Conservation (phyloP, 208 protist species). For the Trypanosomatidae sp. region DNA sequence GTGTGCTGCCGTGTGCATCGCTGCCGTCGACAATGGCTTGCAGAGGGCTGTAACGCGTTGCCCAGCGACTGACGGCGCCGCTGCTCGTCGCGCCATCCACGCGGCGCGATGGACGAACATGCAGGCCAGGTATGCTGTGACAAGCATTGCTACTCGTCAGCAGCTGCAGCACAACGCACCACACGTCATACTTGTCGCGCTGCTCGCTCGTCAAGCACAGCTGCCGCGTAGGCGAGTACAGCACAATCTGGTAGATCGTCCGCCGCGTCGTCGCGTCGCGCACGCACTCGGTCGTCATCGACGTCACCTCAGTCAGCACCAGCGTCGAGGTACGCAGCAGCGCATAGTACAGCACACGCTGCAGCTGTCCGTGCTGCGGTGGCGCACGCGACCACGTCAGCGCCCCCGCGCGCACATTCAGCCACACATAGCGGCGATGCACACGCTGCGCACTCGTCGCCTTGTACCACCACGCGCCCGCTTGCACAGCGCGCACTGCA, state of each 20-base stretch:
- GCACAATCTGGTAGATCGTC: conserved; percentile 42
- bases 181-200: conserved; percentile 65
- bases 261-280: conserved; percentile 21
- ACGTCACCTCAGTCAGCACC: conserved; percentile 21
- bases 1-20: too few species aligned
- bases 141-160: conserved; percentile 20
- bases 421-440: conserved; percentile 60
- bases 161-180: conserved; percentile 39
- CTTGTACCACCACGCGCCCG: conserved; percentile 73
- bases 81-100: conserved; percentile 7
- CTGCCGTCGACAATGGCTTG: conserved; percentile 20
- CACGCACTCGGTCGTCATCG: conserved; percentile 41
- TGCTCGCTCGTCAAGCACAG: conserved; percentile 55
- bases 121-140: conserved; percentile 17
- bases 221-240: conserved; percentile 23
- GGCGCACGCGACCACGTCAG: conserved; percentile 41
- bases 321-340: too few species aligned
- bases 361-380: conserved; percentile 15
- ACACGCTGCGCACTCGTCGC: conserved; percentile 43
- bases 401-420: conserved; percentile 34
- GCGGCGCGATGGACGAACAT: conserved; percentile 22
- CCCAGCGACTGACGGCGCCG: conserved; percentile 22
- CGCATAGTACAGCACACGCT: too few species aligned
- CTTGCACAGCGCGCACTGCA: conserved; percentile 11
- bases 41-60: conserved; percentile 34